A percentile compares a stretch with the other conserved stretches of the same genome.
These are phyloP conservation scores for Calocybe indica DNA, from an alignment of 768 basidiomycete genomes.

Conservation along the genomic window DNA sequence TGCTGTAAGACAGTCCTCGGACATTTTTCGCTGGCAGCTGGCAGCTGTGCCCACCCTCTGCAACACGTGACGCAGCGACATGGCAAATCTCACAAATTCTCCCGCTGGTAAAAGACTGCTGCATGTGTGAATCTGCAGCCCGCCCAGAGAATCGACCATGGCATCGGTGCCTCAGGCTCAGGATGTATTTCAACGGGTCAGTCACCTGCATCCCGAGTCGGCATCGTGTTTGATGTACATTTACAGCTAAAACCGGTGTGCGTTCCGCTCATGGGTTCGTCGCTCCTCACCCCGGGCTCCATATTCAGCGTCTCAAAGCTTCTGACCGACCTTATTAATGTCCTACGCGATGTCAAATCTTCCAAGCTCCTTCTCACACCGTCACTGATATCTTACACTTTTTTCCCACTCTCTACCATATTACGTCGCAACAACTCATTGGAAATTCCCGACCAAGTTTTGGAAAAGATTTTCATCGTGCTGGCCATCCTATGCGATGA, in stretches of 20 bases:
- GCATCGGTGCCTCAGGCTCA: neutral
- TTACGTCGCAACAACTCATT: slow-evolving; percentile 68
- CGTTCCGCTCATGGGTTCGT: slow-evolving; percentile 72
- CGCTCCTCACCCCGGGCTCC: slow-evolving; percentile 53
- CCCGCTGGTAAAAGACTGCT: too few relatives aligned
- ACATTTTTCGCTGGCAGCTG: too few relatives aligned
- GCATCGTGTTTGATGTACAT: neutral
- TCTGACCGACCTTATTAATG: slow-evolving; percentile 46
- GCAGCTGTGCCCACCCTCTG: too few relatives aligned
- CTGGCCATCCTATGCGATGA: slow-evolving; percentile 53
- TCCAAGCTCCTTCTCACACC: slow-evolving; percentile 36
- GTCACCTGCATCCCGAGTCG: neutral
- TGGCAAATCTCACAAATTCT: too few relatives aligned
- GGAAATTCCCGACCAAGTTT: slow-evolving; percentile 70
- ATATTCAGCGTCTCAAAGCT: slow-evolving; percentile 41
- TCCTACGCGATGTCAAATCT: slow-evolving; percentile 37
- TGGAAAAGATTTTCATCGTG: slow-evolving; percentile 65
- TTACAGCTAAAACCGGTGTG: slow-evolving; percentile 65
- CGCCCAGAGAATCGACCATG: neutral
- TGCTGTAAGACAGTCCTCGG: too few relatives aligned
- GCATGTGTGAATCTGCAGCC: too few relatives aligned
- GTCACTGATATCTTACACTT: slow-evolving; percentile 73
- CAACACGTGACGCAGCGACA: too few relatives aligned
- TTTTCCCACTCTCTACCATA: slow-evolving; percentile 83
- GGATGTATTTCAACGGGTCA: slow-evolving; percentile 34